Base-by-base conservation (phyloP, 345 rosid species). In the Excoecaria cochinchinensis region DNA sequence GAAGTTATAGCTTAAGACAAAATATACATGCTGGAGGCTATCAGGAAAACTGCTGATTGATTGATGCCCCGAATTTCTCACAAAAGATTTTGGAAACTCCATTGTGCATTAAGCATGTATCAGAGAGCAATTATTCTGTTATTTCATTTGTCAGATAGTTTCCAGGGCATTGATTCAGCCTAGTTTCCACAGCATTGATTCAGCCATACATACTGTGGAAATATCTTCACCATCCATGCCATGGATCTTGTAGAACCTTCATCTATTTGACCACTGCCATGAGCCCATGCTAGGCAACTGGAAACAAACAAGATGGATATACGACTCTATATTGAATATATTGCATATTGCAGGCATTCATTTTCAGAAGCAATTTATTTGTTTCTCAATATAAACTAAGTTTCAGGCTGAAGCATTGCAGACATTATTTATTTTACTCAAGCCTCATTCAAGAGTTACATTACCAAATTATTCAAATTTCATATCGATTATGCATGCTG, bases 391-490 rank as follows among this genome's bases (percentile, higher is more conserved):
- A 62, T 36, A 62, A 64, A 39, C 48, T 15, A 38, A 44, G 24
- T 55, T 46, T 25, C 31, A 31, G 38, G 31, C 25, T 44, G 38
- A 47, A 75, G 36, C 39, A 53, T 64, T 46, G 42, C 56, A 44
- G 17, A 22, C 39, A 42, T 12, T 0, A 19, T 74, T n/a, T 55
- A 40, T 44, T 5, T 64, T 52, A 38, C 67, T 24, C 24, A 52
- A 4, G 46, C 46, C 7, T n/a, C 38, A 21, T 47, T 46, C 73
- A 62, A 71, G 5, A 46, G 57, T 42, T 38, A 19, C 50, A 16
- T 22, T 47, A 66, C 36, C 67, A 71, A 80, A 21, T 58, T 48
- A 21, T 24, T 36, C 47, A 62, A 75, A 67, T 21, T 38, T 52
- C 39, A 15, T 17, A 5, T 59, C 36, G 19, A 62, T 50, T 46